phyloP scores from a whole-genome alignment of 345 rosid species.

The Erucastrum elatum region DNA sequence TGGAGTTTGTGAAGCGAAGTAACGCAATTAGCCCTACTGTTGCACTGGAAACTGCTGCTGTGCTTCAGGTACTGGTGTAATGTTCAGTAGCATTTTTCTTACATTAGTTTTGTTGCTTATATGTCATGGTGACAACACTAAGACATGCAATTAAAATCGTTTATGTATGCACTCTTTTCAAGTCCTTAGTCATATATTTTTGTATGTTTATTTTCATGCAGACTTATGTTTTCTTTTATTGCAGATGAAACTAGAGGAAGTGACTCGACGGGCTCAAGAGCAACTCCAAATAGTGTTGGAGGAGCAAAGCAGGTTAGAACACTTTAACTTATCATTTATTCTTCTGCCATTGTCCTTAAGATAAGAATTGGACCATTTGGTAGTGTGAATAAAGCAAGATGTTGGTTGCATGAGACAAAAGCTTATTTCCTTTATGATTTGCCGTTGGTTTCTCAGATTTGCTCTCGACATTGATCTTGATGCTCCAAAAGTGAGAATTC shows the following conservation, averaged over 20 bases:
- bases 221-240: conserved; percentile 18
- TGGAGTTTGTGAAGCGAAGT: conserved; percentile 93
- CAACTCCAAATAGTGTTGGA: conserved; percentile 91
- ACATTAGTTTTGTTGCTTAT: not conserved
- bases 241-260: conserved; percentile 91
- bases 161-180: not conserved
- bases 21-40: conserved; percentile 91
- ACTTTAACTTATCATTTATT: conserved; percentile 15
- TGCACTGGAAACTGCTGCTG: conserved; percentile 95
- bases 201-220: conserved; percentile 14
- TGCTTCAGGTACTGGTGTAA: conserved; percentile 78
- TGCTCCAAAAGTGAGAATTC: conserved; percentile 96
- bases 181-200: conserved; percentile 13
- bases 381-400: conserved; percentile 17
- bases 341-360: not conserved
- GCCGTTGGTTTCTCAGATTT: conserved; percentile 59
- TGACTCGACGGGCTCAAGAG: conserved; percentile 96
- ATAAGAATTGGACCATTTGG: conserved; percentile 19
- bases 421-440: conserved; percentile 16
- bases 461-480: conserved; percentile 97
- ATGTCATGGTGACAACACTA: not conserved
- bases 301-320: conserved; percentile 84
- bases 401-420: conserved; percentile 29
- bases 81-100: conserved; percentile 18
- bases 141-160: conserved; percentile 14